Percentiles rank a stretch among this genome's conserved stretches.
Conservation (phyloP, 2,329 filamentous ascomycete species). For the Pezicula carpinea region DNA sequence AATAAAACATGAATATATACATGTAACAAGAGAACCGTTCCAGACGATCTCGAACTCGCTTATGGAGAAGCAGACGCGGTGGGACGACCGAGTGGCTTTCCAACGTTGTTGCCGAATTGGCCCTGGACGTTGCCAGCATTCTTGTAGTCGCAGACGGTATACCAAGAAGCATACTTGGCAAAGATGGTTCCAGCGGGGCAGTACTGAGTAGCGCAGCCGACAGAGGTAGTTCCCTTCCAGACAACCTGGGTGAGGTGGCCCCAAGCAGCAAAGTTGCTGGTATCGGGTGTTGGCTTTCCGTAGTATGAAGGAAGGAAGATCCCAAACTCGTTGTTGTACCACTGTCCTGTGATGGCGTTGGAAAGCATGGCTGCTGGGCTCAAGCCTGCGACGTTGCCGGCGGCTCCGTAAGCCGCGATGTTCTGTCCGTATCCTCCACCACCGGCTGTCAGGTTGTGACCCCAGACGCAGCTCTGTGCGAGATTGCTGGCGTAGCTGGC, state of each 20-base stretch:
- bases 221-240: constrained; percentile 55
- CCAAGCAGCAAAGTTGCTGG: constrained; percentile 35
- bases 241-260: constrained; percentile 73
- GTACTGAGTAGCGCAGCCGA: constrained; percentile 52
- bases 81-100: no score
- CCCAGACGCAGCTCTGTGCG: constrained; percentile 63
- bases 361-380: constrained; percentile 50
- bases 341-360: constrained; percentile 68
- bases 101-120: no score
- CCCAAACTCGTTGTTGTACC: constrained; percentile 77
- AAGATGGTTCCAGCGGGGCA: constrained; percentile 45
- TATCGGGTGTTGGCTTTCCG: constrained; percentile 51
- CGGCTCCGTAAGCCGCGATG: constrained; percentile 61
- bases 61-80: background rate
- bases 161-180: constrained; percentile 49
- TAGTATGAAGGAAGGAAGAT: constrained; percentile 31
- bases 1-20: no score
- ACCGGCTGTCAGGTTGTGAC: constrained; percentile 65
- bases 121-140: constrained; percentile 53
- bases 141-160: constrained; percentile 86
- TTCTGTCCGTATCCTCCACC: constrained; percentile 76
- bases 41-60: background rate
- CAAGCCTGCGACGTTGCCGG: constrained; percentile 32
- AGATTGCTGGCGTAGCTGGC: constrained; percentile 57
- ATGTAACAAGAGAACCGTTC: no score